Conservation (phyloP, 305 asterid species). For the Solanum hybrid region DNA sequence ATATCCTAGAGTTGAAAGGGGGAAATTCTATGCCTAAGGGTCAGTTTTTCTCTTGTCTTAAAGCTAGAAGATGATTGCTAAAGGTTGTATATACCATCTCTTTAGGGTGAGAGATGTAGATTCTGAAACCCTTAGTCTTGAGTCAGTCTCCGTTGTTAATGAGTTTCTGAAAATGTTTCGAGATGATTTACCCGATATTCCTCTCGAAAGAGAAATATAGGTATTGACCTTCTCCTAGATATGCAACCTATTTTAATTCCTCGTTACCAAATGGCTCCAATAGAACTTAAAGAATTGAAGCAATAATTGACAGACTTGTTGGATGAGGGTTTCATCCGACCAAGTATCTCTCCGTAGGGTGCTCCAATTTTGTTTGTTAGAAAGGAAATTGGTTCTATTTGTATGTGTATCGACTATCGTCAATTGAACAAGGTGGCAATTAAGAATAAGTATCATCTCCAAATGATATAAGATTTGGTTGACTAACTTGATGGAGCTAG, state of each 20-base stretch:
- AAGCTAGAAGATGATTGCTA: not conserved
- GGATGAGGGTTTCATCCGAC: not conserved
- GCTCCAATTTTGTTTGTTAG: not conserved
- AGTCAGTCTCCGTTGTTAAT: not conserved
- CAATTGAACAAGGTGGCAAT: not conserved
- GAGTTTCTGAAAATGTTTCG: not conserved
- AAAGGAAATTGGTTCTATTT: not conserved
- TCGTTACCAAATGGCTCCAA: not conserved
- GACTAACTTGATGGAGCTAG: not conserved
- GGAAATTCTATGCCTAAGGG: not conserved
- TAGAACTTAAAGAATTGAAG: no score
- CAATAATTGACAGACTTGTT: not conserved
- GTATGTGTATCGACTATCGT: not conserved
- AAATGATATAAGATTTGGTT: not conserved
- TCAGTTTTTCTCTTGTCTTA: not conserved
- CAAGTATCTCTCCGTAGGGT: not conserved
- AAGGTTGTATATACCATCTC: not conserved
- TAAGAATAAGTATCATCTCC: not conserved
- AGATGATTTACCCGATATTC: not conserved
- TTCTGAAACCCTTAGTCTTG: not conserved
- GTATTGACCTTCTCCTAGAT: not conserved
- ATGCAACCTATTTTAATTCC: not conserved
- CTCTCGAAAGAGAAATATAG: not conserved
- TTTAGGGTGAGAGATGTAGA: not conserved
- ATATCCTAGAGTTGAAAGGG: not conserved